Evolutionary conservation across 257 asterid genomes (phyloP).

Genomic region (Lithospermum erythrorhizon): DNA sequence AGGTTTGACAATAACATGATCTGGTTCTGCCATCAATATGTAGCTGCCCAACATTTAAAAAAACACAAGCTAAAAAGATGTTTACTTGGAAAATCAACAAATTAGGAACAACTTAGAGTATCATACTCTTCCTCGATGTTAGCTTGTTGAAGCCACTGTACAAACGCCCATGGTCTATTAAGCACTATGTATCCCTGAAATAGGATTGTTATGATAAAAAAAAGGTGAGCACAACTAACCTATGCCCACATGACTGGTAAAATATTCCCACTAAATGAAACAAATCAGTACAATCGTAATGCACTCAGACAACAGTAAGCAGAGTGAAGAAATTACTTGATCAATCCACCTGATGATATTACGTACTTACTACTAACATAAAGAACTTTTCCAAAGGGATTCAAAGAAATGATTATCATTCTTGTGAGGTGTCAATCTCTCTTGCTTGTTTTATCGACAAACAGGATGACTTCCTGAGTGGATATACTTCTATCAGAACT

Average conservation of each 20-base stretch:
- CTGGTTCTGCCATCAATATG: conserved; percentile 79
- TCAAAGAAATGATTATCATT: background rate
- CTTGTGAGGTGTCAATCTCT: background rate
- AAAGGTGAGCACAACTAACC: background rate
- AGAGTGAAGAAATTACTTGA: too few species aligned
- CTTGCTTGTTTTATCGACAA: too few species aligned
- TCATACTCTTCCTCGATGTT: conserved; percentile 9
- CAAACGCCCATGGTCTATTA: conserved; percentile 13
- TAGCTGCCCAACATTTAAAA: conserved; percentile 30
- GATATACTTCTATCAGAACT: too few species aligned
- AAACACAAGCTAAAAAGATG: background rate
- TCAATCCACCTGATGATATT: background rate
- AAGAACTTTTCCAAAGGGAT: background rate
- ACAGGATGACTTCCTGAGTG: too few species aligned
- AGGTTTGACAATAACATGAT: conserved; percentile 69
- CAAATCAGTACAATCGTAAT: background rate
- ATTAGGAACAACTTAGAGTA: background rate
- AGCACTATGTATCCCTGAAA: conserved; percentile 11
- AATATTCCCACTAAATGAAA: background rate
- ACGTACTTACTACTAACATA: background rate
- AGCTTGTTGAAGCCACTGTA: conserved; percentile 9
- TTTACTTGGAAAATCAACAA: background rate
- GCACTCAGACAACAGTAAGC: background rate
- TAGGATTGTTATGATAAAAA: background rate
- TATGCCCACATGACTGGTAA: background rate